A percentile compares a stretch with the other conserved stretches of the same genome.
Evolutionary conservation across 2,329 filamentous ascomycete species (phyloP).

Genomic region (Ceratocystis variospora): DNA sequence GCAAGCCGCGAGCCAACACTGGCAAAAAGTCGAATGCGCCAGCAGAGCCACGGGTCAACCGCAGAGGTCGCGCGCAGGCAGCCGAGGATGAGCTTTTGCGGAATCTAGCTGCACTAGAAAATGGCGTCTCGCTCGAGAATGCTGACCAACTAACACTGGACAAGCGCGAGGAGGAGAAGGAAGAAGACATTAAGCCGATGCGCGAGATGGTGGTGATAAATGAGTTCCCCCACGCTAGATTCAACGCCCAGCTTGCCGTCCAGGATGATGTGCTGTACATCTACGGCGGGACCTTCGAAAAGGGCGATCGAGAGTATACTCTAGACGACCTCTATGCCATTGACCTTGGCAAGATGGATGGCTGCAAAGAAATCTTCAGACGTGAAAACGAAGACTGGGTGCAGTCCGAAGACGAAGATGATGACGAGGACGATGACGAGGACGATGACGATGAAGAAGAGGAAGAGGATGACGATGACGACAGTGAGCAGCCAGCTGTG

Average conservation of each 20-base stretch:
- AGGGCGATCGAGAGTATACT: conserved; percentile 85
- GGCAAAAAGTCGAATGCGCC: conserved; percentile 41
- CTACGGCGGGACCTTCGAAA: conserved; percentile 90
- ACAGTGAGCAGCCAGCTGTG: conserved; percentile 32
- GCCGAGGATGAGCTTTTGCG: conserved; percentile 82
- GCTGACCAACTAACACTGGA: conserved; percentile 37
- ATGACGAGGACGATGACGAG: conserved; percentile 42
- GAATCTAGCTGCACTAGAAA: conserved; percentile 75
- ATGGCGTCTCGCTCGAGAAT: conserved; percentile 50
- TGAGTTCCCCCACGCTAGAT: conserved; percentile 78
- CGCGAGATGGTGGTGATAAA: conserved; percentile 54
- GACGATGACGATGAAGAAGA: conserved; percentile 40
- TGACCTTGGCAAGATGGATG: conserved; percentile 87
- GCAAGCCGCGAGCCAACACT: conserved; percentile 50
- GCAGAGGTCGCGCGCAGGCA: conserved; percentile 66
- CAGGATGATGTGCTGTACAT: conserved; percentile 89
- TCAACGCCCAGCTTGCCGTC: conserved; percentile 81
- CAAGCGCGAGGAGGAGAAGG: conserved; percentile 33
- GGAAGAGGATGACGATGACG: conserved; percentile 34
- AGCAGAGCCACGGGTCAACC: conserved; percentile 39
- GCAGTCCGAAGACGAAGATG: conserved; percentile 48
- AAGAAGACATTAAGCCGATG: conserved; percentile 40
- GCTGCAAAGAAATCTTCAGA: conserved; percentile 81
- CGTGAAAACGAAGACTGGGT: conserved; percentile 74
- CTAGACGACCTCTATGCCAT: conserved; percentile 92